A percentile compares a stretch with the other conserved stretches of the same genome.
phyloP scores from a whole-genome alignment of 495 filamentous ascomycete species.

The Annulohypoxylon bovei region DNA sequence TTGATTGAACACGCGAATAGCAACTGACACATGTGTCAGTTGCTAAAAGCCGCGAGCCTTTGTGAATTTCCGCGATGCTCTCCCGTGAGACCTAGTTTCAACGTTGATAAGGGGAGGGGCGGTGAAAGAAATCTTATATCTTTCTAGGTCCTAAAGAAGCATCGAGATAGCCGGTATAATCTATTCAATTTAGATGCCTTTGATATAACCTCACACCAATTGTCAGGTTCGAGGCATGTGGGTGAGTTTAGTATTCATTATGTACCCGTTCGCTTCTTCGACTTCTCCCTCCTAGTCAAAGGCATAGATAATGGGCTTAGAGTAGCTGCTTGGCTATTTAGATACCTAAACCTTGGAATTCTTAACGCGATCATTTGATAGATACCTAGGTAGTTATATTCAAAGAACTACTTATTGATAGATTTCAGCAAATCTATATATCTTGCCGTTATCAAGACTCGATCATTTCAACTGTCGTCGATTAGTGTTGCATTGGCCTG shows the following conservation, averaged over 20 bases:
- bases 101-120: background rate
- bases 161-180: background rate
- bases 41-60: constrained; percentile 27
- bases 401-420: background rate
- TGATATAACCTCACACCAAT: background rate
- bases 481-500: background rate
- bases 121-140: constrained; percentile 13
- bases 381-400: background rate
- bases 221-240: background rate
- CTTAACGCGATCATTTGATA: background rate
- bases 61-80: constrained; percentile 10
- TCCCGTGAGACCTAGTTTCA: constrained; percentile 32
- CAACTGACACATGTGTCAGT: constrained; percentile 31
- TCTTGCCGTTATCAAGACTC: background rate
- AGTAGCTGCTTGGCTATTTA: background rate
- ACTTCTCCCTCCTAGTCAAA: background rate
- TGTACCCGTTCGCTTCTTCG: background rate
- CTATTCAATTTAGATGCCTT: background rate
- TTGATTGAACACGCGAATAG: constrained; percentile 31
- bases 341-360: background rate
- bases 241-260: background rate
- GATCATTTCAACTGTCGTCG: background rate
- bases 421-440: background rate
- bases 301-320: background rate
- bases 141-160: background rate